phyloP scores from a whole-genome alignment of 805 yeast species.

The Candida ipomoeae region DNA sequence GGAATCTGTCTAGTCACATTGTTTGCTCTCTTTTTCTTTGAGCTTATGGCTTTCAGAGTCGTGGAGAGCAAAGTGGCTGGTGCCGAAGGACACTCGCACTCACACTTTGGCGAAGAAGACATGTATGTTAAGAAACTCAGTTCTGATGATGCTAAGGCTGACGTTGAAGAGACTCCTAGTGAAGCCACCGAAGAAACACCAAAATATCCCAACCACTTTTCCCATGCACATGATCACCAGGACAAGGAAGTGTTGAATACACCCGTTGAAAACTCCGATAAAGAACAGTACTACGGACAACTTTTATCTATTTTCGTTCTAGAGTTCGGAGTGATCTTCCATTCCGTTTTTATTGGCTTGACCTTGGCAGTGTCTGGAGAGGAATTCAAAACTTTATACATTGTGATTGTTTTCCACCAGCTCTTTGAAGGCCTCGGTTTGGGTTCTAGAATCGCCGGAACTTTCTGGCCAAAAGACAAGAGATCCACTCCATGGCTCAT shows the following conservation, averaged over 20 bases:
- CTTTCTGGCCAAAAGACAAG: slow-evolving; percentile 47
- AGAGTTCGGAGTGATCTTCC: slow-evolving; percentile 80
- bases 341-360: slow-evolving; percentile 77
- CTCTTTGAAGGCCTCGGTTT: slow-evolving; percentile 83
- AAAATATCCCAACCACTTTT: slow-evolving; percentile 39
- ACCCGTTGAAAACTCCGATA: slow-evolving; percentile 29
- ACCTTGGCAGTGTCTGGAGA: slow-evolving; percentile 75
- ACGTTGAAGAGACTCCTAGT: slow-evolving; percentile 10
- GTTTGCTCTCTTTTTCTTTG: slow-evolving; percentile 49
- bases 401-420: slow-evolving; percentile 73
- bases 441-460: slow-evolving; percentile 68
- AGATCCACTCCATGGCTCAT: slow-evolving; percentile 47
- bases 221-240: slow-evolving; percentile 41
- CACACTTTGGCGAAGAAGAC: slow-evolving; percentile 48
- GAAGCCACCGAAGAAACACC: slow-evolving; percentile 10
- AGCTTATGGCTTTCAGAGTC: slow-evolving; percentile 45
- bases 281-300: slow-evolving; percentile 53
- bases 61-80: slow-evolving; percentile 36
- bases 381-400: slow-evolving; percentile 66
- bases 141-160: slow-evolving; percentile 11
- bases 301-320: slow-evolving; percentile 53
- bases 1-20: slow-evolving; percentile 50
- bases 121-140: slow-evolving; percentile 27
- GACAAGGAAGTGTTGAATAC: slow-evolving; percentile 42
- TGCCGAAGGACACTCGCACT: slow-evolving; percentile 27